Conservation (phyloP, 805 yeast species). For the Maudiozyma saulgeensis region DNA sequence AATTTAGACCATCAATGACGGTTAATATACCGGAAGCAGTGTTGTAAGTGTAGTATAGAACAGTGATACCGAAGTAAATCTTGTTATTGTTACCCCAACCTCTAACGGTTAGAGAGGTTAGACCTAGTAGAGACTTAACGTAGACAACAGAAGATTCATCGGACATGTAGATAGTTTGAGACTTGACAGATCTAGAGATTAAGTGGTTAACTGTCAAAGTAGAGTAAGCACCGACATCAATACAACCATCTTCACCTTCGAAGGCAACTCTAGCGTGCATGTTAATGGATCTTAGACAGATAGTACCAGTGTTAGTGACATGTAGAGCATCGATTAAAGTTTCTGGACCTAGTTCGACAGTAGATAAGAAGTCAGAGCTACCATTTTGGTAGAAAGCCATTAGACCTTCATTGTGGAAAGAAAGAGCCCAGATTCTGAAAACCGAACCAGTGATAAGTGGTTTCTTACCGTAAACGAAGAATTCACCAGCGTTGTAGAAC, state of each 20-base stretch:
- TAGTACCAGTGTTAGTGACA: constrained; percentile 8
- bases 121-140: constrained; percentile 1
- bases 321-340: neutral
- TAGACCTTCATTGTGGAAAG: constrained; percentile 2
- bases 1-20: neutral
- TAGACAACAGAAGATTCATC: constrained; percentile 1
- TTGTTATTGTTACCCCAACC: constrained; percentile 5
- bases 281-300: constrained; percentile 4
- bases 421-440: constrained; percentile 2
- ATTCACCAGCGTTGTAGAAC: constrained; percentile 3
- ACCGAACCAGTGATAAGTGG: neutral
- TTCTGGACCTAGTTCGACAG: constrained; percentile 3
- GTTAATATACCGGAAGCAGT: constrained; percentile 6
- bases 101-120: constrained; percentile 3
- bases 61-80: constrained; percentile 2
- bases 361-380: neutral
- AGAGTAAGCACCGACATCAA: constrained; percentile 6
- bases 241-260: constrained; percentile 8
- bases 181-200: neutral
- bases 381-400: constrained; percentile 1
- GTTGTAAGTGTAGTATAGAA: constrained; percentile 3
- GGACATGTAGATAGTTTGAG: constrained; percentile 8
- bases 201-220: constrained; percentile 1
- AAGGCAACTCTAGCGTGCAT: constrained; percentile 3
- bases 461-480: neutral